Conservation (phyloP, 805 yeast species). For the Spathaspora sp. region DNA sequence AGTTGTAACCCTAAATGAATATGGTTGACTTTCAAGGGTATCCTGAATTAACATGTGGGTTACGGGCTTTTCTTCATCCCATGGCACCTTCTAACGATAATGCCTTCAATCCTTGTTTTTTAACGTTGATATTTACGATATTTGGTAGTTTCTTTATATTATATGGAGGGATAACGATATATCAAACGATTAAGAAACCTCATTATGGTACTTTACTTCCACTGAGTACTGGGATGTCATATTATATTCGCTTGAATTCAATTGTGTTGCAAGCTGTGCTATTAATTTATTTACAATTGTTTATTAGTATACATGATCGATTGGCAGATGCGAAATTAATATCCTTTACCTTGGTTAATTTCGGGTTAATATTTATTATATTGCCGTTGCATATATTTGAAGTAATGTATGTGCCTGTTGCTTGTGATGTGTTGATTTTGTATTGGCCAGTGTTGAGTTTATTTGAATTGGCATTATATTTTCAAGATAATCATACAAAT, state of each 20-base stretch:
- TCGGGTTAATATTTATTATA: constrained; percentile 11
- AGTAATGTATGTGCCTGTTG: constrained; percentile 15
- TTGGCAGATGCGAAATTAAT: constrained; percentile 17
- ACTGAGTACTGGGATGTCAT: constrained; percentile 22
- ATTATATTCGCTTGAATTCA: constrained; percentile 16
- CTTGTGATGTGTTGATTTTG: constrained; percentile 18
- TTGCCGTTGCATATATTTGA: constrained; percentile 27
- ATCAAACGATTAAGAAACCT: not conserved
- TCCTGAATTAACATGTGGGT: constrained; percentile 10
- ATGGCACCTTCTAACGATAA: constrained; percentile 23
- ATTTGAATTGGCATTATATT: constrained; percentile 16
- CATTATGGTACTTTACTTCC: constrained; percentile 16
- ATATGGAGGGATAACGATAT: constrained; percentile 2
- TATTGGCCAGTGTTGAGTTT: constrained; percentile 26
- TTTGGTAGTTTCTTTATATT: constrained; percentile 8
- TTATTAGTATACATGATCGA: constrained; percentile 17
- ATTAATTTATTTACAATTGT: constrained; percentile 10
- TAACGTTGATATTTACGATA: constrained; percentile 12
- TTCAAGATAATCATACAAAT: constrained; percentile 22
- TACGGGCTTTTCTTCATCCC: constrained; percentile 12
- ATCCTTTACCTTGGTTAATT: constrained; percentile 11
- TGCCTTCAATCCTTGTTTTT: constrained; percentile 34
- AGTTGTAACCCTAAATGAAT: not conserved
- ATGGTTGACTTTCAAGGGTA: not conserved
- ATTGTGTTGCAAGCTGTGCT: constrained; percentile 16